Evolutionary conservation across 1,284 basidiomycete species (phyloP).

Genomic region (Coniferiporia sulphurascens): DNA sequence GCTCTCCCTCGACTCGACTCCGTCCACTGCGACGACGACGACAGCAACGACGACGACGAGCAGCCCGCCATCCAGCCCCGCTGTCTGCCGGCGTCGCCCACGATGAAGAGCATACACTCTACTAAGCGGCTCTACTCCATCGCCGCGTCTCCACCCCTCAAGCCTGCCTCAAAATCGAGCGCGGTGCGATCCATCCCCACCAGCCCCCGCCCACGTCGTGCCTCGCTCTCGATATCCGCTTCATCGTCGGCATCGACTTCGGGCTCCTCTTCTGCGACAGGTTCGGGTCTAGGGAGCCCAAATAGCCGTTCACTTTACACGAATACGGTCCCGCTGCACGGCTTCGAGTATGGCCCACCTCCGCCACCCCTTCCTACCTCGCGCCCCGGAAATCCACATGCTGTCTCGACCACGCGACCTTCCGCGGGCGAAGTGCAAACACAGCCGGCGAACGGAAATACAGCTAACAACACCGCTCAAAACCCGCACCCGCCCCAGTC

Average conservation of each 20-base stretch:
- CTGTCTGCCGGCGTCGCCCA: not conserved
- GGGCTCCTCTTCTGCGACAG: not conserved
- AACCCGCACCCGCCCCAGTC: conserved; percentile 5
- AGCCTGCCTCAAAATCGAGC: not conserved
- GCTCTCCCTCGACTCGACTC: not conserved
- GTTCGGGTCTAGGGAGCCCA: not conserved
- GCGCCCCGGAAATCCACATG: conserved; percentile 4
- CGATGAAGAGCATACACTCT: conserved; percentile 2
- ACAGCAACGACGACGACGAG: not conserved
- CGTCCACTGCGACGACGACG: not conserved
- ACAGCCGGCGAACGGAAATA: not conserved
- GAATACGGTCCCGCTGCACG: conserved; percentile 5
- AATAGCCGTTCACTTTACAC: conserved; percentile 7
- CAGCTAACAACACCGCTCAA: not conserved
- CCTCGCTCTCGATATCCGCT: not conserved
- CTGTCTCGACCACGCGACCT: conserved; percentile 2
- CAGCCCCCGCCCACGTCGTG: conserved; percentile 10
- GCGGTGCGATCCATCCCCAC: not conserved
- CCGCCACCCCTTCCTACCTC: conserved; percentile 12
- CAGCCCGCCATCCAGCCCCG: not conserved
- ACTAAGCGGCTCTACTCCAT: conserved; percentile 12
- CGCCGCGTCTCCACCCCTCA: conserved; percentile 6
- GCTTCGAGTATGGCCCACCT: conserved; percentile 9
- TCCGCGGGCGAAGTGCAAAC: conserved; percentile 6
- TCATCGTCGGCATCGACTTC: not conserved